Evolutionary conservation across 1,139 yeast species (phyloP), one percentile per base, ranked within the genome.

Genomic region (Saccharomyces hybrid): DNA sequence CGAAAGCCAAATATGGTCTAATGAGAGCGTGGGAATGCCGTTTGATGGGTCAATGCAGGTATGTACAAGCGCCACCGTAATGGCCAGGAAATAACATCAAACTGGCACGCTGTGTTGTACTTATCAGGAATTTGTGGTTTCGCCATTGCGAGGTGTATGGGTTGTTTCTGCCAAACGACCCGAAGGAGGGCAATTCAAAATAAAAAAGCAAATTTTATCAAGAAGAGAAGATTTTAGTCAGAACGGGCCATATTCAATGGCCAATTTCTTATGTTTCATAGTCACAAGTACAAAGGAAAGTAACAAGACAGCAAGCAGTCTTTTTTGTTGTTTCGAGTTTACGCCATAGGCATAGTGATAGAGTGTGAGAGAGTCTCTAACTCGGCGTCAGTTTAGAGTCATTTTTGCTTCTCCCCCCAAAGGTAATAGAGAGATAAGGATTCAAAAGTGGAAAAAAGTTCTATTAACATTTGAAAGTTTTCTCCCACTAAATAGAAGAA

Each of bases 321-420:
- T 20, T 20, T 38, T 8, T 38, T 16, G 5, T 38, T 38, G 42
- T 38, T 38, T 38, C 11, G 42, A 38, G 42, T 38, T 38, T 16
- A 38, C 42, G 42, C 23, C 42, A 38, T 14, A 38, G 42, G 25
- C 42, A 38, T 38, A 38, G 42, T 38, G 42, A 38, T 38, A 14
- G 42, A 14, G 42, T 38, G 42, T 38, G 42, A 38, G 42, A 38
- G 42, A 38, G 25, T 38, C 23, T 38, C 42, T 16, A 38, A 38
- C 42, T 38, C 42, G 42, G 42, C 42, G 20, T 38, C 42, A 38
- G 42, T 38, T 38, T n/a, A 38, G 42, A 38, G 42, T 38, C 42
- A 38, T n/a, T 16, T 14, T 38, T 16, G 8, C 23, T 34, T 16
- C 14, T 23, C 23, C 23, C 42, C 42, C 42, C 42, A 38, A n/a